Evolutionary conservation across 2,329 filamentous ascomycete genomes (phyloP).

Genomic region (Claviceps cyperi): DNA sequence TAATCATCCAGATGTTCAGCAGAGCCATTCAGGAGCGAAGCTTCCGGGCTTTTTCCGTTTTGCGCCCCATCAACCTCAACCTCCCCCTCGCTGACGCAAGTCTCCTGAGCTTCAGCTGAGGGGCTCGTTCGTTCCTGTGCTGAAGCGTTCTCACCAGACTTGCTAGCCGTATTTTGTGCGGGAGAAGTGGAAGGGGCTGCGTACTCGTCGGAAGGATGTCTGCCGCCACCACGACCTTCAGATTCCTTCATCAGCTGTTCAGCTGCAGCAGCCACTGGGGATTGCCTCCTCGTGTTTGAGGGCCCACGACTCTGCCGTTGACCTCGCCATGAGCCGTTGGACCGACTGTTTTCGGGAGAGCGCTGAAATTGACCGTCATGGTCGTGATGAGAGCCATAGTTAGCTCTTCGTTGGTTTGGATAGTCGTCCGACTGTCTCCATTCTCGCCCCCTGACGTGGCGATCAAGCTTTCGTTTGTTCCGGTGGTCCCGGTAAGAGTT

Average conservation of each 20-base stretch:
- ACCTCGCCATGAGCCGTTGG: neutral
- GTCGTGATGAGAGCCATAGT: neutral
- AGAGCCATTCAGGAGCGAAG: neutral
- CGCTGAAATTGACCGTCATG: neutral
- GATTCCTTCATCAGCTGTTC: neutral
- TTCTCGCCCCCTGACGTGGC: slow-evolving; percentile 17
- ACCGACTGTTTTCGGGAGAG: slow-evolving; percentile 2
- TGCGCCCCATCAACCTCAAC: neutral
- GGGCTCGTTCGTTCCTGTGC: neutral
- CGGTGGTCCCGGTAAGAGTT: slow-evolving; percentile 16
- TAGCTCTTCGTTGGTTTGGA: neutral
- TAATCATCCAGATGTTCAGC: neutral
- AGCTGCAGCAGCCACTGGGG: neutral
- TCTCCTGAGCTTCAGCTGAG: neutral
- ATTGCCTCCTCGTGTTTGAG: slow-evolving; percentile 1
- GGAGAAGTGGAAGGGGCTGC: neutral
- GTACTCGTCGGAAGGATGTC: neutral
- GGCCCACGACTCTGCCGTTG: slow-evolving; percentile 2
- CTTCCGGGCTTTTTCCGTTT: neutral
- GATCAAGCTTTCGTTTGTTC: slow-evolving; percentile 18
- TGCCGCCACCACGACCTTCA: neutral
- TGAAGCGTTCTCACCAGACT: neutral
- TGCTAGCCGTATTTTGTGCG: neutral
- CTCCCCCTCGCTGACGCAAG: no score
- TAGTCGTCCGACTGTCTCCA: slow-evolving; percentile 8